Percentiles rank a stretch among this genome's conserved stretches.
These are phyloP conservation scores for Ophiostoma australiae DNA, from an alignment of 2,329 filamentous ascomycete genomes.

Conservation along the genomic window DNA sequence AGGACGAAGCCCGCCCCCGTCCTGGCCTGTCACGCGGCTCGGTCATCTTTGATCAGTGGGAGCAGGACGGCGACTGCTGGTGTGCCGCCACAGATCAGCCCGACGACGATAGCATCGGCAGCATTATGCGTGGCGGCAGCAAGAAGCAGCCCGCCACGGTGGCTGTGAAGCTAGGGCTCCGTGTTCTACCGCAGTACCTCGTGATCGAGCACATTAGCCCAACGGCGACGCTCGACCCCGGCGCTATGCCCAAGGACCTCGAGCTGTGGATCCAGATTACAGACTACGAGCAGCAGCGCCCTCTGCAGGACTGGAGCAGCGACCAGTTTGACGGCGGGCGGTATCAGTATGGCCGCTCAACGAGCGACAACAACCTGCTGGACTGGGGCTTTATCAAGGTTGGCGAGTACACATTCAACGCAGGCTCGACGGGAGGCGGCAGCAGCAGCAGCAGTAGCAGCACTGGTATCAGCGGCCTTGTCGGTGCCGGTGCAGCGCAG, in stretches of 20 bases:
- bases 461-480: neutral
- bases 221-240: constrained; percentile 56
- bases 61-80: constrained; percentile 82
- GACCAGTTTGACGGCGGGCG: constrained; percentile 38
- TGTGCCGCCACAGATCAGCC: constrained; percentile 53
- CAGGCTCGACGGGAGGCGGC: constrained; percentile 35
- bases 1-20: constrained; percentile 9
- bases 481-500: constrained; percentile 38
- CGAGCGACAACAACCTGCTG: constrained; percentile 30
- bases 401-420: constrained; percentile 49
- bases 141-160: neutral
- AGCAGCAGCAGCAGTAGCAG: constrained; percentile 28
- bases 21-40: constrained; percentile 23
- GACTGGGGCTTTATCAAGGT: constrained; percentile 51
- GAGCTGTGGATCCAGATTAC: constrained; percentile 63
- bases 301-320: constrained; percentile 40
- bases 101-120: neutral
- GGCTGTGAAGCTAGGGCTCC: constrained; percentile 43
- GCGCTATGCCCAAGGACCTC: constrained; percentile 59
- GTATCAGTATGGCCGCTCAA: neutral
- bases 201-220: constrained; percentile 67
- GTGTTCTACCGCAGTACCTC: constrained; percentile 62
- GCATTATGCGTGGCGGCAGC: neutral
- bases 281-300: constrained; percentile 40
- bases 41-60: constrained; percentile 63